A percentile compares a stretch with the other conserved stretches of the same genome.
phyloP scores from a whole-genome alignment of 768 basidiomycete species.

The Sarcodon sp. region DNA sequence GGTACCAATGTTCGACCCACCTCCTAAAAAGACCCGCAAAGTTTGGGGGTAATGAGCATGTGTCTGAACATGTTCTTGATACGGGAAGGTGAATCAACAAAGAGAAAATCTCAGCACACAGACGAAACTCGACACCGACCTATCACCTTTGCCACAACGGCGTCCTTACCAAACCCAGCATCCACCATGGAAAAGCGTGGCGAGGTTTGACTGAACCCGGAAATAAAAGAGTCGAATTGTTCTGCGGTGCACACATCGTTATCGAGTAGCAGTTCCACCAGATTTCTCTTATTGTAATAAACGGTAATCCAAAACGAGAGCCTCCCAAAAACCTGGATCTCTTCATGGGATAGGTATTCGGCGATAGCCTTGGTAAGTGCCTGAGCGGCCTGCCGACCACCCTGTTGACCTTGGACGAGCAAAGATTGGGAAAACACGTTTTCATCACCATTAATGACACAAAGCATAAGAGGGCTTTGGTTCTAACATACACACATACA shows the following conservation, averaged over 20 bases:
- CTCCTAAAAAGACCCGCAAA: conserved; percentile 58
- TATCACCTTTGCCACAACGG: conserved; percentile 55
- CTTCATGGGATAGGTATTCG: conserved; percentile 51
- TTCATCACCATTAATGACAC: conserved; percentile 63
- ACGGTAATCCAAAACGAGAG: conserved; percentile 69
- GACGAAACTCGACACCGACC: conserved; percentile 26
- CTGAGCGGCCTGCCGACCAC: conserved; percentile 49
- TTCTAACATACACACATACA: conserved; percentile 24
- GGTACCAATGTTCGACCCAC: conserved; percentile 21
- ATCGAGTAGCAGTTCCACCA: conserved; percentile 35
- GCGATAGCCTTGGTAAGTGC: conserved; percentile 57
- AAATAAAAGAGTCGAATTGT: conserved; percentile 52
- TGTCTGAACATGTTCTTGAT: conserved; percentile 55
- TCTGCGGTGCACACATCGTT: conserved; percentile 47
- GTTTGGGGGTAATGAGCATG: conserved; percentile 66
- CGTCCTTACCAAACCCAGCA: conserved; percentile 50
- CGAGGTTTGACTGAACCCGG: conserved; percentile 58
- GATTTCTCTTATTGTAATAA: conserved; percentile 51
- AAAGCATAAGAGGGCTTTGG: conserved; percentile 58
- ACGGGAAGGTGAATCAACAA: neutral
- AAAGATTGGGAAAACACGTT: conserved; percentile 51
- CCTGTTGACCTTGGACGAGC: conserved; percentile 48
- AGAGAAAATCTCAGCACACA: neutral
- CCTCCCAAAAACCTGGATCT: conserved; percentile 44
- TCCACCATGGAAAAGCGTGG: conserved; percentile 62